phyloP scores from a whole-genome alignment of 768 basidiomycete species.

The Lactifluus volemus region DNA sequence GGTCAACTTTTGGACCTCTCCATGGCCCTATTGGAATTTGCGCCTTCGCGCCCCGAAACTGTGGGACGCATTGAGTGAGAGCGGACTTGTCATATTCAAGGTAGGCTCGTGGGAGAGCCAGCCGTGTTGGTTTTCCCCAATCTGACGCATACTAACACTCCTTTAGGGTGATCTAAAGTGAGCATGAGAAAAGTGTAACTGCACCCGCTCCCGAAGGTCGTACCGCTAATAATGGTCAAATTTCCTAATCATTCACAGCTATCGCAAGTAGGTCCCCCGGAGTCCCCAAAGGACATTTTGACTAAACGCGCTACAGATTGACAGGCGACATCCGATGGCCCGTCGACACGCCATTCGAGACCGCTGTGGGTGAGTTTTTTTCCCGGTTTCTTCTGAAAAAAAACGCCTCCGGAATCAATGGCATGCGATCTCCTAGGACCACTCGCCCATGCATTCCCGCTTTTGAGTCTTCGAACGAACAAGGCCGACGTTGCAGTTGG shows the following conservation, averaged over 20 bases:
- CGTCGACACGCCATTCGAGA: constrained; percentile 60
- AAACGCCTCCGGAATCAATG: neutral
- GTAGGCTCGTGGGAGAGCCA: constrained; percentile 27
- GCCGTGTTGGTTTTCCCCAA: neutral
- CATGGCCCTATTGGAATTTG: constrained; percentile 74
- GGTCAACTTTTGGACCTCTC: constrained; percentile 62
- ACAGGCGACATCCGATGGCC: constrained; percentile 89
- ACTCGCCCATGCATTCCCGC: constrained; percentile 65
- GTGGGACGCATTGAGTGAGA: constrained; percentile 40
- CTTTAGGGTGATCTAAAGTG: constrained; percentile 83
- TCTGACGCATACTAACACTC: neutral
- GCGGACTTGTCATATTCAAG: constrained; percentile 80
- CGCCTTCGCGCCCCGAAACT: constrained; percentile 41
- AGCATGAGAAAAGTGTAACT: constrained; percentile 24
- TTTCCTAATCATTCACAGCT: constrained; percentile 35
- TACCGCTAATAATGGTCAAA: neutral
- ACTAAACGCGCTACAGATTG: constrained; percentile 41
- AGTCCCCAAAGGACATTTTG: neutral
- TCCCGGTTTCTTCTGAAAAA: neutral
- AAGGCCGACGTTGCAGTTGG: constrained; percentile 95
- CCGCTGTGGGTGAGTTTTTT: constrained; percentile 53
- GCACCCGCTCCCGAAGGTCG: neutral
- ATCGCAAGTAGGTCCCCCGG: constrained; percentile 60
- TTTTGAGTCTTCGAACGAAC: constrained; percentile 83
- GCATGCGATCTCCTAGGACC: constrained; percentile 41